Percentiles rank a stretch among this genome's conserved stretches.
phyloP scores from a whole-genome alignment of 768 basidiomycete species.

The Kwoniella botswanensis region DNA sequence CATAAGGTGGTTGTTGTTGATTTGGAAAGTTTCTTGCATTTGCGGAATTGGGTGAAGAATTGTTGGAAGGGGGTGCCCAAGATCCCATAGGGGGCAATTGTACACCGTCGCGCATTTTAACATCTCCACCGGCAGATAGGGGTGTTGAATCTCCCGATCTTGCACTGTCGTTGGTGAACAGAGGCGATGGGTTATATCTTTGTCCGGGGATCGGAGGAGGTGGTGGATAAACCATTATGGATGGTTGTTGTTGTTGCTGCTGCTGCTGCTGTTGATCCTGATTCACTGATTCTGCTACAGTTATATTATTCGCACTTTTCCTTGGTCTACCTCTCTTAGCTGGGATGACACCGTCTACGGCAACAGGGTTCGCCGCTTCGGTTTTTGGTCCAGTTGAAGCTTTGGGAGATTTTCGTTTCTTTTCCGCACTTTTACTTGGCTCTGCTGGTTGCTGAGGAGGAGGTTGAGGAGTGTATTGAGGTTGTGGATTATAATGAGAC shows the following conservation, averaged over 20 bases:
- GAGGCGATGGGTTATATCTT: constrained; percentile 20
- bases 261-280: not conserved
- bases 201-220: constrained; percentile 24
- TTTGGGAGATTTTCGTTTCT: constrained; percentile 20
- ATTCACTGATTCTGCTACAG: not conserved
- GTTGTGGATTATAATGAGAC: constrained; percentile 1
- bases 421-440: constrained; percentile 4
- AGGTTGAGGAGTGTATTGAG: constrained; percentile 9
- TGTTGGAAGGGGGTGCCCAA: constrained; percentile 24
- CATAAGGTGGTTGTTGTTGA: constrained; percentile 12
- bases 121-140: not conserved
- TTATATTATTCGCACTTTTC: constrained; percentile 14
- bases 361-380: not conserved
- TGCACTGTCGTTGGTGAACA: constrained; percentile 8
- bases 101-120: not conserved
- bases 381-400: not conserved
- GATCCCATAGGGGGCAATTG: constrained; percentile 28
- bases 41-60: constrained; percentile 9
- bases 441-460: not conserved
- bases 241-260: constrained; percentile 5
- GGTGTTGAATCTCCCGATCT: constrained; percentile 2
- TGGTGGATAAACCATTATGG: constrained; percentile 33
- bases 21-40: constrained; percentile 1
- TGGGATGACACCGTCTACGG: constrained; percentile 7
- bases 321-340: constrained; percentile 25